Evolutionary conservation across 305 asterid species (phyloP).

Genomic region (Euphrasia arctica): DNA sequence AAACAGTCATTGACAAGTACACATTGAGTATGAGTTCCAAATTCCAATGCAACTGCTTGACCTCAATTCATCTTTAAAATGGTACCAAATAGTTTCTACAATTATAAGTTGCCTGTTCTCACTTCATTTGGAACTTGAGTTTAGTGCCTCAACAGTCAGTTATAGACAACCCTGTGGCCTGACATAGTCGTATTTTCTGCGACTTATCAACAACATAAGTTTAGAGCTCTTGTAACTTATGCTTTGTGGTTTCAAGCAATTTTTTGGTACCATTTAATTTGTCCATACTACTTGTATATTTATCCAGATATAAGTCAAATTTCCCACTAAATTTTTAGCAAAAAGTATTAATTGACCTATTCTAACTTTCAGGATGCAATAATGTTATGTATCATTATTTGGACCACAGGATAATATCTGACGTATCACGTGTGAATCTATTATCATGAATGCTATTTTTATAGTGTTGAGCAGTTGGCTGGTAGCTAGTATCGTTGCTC

Average conservation of each 20-base stretch:
- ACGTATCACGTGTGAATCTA: neutral
- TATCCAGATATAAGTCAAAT: neutral
- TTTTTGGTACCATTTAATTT: no score
- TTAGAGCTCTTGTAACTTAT: no score
- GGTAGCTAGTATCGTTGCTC: conserved; percentile 6
- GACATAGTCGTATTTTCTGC: conserved; percentile 1
- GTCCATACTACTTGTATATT: neutral
- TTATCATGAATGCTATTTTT: neutral
- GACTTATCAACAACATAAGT: no score
- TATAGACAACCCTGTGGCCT: neutral
- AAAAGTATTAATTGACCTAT: neutral
- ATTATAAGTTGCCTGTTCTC: conserved; percentile 5
- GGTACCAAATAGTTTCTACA: conserved; percentile 7
- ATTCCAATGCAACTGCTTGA: conserved; percentile 15
- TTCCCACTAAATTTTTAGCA: neutral
- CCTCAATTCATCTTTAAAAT: conserved; percentile 10
- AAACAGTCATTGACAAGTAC: conserved; percentile 1
- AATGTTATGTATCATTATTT: neutral
- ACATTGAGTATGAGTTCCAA: conserved; percentile 7
- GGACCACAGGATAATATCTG: neutral
- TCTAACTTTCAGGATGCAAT: neutral
- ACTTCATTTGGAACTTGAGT: conserved; percentile 6
- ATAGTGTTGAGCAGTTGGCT: neutral
- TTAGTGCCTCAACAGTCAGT: neutral
- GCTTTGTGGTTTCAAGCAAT: no score